phyloP scores from a whole-genome alignment of 1,284 basidiomycete genomes.

The Ustilago trichophora region DNA sequence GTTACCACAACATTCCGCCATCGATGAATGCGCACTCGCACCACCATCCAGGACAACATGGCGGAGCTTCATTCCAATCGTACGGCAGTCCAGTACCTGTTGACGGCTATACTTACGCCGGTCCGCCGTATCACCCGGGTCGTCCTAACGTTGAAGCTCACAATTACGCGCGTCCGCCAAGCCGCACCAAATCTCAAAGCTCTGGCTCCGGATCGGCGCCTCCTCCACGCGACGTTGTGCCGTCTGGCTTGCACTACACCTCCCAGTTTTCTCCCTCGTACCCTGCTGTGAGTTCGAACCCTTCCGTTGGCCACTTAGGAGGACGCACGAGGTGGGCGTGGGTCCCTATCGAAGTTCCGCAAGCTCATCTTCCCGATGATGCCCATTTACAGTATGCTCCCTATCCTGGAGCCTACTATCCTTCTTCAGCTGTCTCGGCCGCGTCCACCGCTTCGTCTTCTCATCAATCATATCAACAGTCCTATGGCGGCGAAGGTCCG shows the following conservation, averaged over 20 bases:
- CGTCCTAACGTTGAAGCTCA: constrained; percentile 9
- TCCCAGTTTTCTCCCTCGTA: constrained; percentile 24
- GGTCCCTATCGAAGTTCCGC: constrained; percentile 42
- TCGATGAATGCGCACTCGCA: constrained; percentile 2
- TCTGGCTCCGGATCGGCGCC: constrained; percentile 12
- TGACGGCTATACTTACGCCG: constrained; percentile 12
- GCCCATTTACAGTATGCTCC: constrained; percentile 31
- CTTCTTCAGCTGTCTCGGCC: constrained; percentile 8
- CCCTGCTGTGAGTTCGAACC: constrained; percentile 20
- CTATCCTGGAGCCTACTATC: constrained; percentile 18
- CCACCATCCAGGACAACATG: constrained; percentile 7
- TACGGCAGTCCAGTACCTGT: constrained; percentile 1
- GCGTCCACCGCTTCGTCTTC: constrained; percentile 10
- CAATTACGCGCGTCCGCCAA: constrained; percentile 12
- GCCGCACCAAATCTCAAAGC: constrained; percentile 25
- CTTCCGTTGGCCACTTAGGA: constrained; percentile 15
- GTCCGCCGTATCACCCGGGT: constrained; percentile 5
- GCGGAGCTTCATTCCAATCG: neutral
- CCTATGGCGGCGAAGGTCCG: constrained; percentile 11
- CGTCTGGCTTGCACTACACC: constrained; percentile 9
- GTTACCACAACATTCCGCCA: constrained; percentile 11
- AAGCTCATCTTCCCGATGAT: constrained; percentile 31
- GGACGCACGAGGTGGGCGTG: constrained; percentile 47
- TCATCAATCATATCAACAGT: constrained; percentile 13
- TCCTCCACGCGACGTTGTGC: constrained; percentile 11